A percentile compares a stretch with the other conserved stretches of the same genome.
Conservation (phyloP, 2,329 filamentous ascomycete species). For the Trichothecium roseum region DNA sequence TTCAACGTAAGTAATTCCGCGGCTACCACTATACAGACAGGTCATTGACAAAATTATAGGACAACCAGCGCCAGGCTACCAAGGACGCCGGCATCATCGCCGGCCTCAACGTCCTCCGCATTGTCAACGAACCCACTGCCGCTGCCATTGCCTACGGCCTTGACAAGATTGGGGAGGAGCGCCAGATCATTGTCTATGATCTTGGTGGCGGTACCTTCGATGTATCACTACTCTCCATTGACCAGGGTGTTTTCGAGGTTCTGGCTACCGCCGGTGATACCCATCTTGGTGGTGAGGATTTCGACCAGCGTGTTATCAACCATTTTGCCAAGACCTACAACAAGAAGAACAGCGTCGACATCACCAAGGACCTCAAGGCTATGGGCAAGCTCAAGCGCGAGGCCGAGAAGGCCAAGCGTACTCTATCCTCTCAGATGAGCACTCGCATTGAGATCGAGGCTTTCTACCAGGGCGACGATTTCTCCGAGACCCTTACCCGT, state of each 20-base stretch:
- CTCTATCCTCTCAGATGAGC: slow-evolving; percentile 87
- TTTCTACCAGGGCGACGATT: slow-evolving; percentile 94
- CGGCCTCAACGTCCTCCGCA: slow-evolving; percentile 88
- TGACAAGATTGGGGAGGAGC: slow-evolving; percentile 73
- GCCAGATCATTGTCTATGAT: slow-evolving; percentile 88
- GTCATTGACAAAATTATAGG: slow-evolving; percentile 26
- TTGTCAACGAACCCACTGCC: slow-evolving; percentile 93
- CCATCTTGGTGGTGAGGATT: slow-evolving; percentile 96
- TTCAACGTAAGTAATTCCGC: slow-evolving; percentile 55
- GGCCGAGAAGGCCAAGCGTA: slow-evolving; percentile 98
- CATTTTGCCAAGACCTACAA: slow-evolving; percentile 96
- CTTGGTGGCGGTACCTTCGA: slow-evolving; percentile 91
- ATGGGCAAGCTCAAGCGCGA: slow-evolving; percentile 99
- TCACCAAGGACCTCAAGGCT: slow-evolving; percentile 90
- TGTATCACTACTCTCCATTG: slow-evolving; percentile 86
- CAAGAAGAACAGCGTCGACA: slow-evolving; percentile 91
- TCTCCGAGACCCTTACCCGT: slow-evolving; percentile 94
- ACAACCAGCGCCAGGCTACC: slow-evolving; percentile 92
- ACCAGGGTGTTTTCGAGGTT: slow-evolving; percentile 90
- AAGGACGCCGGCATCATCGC: slow-evolving; percentile 91
- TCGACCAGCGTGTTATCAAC: slow-evolving; percentile 95
- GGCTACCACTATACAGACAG: neutral
- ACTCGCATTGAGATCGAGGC: slow-evolving; percentile 94
- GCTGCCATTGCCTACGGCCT: slow-evolving; percentile 92
- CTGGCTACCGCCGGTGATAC: slow-evolving; percentile 93